phyloP scores from a whole-genome alignment of 306 rosid genomes.

The Hippophae gyantsensis region DNA sequence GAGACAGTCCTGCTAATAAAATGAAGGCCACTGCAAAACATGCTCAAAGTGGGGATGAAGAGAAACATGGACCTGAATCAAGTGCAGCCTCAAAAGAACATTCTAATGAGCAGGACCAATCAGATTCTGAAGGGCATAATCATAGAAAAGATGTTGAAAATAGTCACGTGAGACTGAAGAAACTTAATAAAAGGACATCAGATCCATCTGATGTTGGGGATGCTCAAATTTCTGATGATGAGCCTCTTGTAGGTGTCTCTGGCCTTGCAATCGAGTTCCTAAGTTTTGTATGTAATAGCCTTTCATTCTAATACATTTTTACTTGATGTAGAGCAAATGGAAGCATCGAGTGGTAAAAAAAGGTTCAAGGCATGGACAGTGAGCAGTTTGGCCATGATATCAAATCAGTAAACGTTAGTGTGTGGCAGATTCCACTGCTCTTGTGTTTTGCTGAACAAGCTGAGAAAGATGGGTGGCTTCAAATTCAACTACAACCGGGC shows the following conservation, averaged over 20 bases:
- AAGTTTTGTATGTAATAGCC: neutral
- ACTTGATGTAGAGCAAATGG: conserved; percentile 64
- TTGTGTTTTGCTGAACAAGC: conserved; percentile 12
- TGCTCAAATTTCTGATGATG: conserved; percentile 69
- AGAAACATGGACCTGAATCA: conserved; percentile 38
- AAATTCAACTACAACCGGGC: conserved; percentile 4
- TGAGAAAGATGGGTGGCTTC: conserved; percentile 26
- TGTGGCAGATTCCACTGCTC: conserved; percentile 22
- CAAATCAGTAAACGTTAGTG: conserved; percentile 14
- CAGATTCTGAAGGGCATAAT: conserved; percentile 32
- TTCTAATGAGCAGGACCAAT: conserved; percentile 23
- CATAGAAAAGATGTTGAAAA: conserved; percentile 24
- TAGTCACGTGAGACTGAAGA: conserved; percentile 30
- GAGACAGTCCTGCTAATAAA: conserved; percentile 35
- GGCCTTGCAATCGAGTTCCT: conserved; percentile 10
- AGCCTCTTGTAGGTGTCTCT: conserved; percentile 65
- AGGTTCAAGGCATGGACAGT: conserved; percentile 23
- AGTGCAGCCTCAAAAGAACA: conserved; percentile 35
- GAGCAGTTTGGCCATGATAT: conserved; percentile 14
- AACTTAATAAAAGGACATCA: conserved; percentile 22
- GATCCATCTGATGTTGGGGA: conserved; percentile 20
- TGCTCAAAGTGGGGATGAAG: conserved; percentile 32
- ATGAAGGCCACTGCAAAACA: conserved; percentile 23
- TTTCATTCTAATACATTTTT: neutral
- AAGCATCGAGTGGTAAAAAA: conserved; percentile 51